These are phyloP conservation scores for Ceratobasidium sp. DNA, from an alignment of 1,284 basidiomycete species.

Conservation along the genomic window DNA sequence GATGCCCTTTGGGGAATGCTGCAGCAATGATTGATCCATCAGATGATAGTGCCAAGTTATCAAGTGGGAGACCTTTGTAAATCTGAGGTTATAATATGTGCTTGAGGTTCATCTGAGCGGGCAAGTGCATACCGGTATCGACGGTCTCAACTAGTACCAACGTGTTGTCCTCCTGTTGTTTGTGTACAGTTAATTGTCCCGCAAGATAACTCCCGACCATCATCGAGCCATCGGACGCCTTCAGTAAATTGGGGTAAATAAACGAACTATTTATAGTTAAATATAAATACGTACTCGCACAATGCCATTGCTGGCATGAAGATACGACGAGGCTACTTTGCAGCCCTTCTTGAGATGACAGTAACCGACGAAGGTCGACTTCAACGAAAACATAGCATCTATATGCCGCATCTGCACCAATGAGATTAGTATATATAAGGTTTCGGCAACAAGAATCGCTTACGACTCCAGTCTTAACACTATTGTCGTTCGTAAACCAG, in stretches of 20 bases:
- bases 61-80: constrained; percentile 24
- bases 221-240: constrained; percentile 64
- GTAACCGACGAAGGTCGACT: constrained; percentile 66
- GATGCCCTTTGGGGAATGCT: constrained; percentile 23
- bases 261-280: neutral
- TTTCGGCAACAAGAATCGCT: constrained; percentile 51
- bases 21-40: constrained; percentile 34
- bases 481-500: constrained; percentile 76
- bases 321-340: constrained; percentile 64
- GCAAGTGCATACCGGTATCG: constrained; percentile 57
- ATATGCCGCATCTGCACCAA: constrained; percentile 53
- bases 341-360: constrained; percentile 71
- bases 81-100: neutral
- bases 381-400: constrained; percentile 48
- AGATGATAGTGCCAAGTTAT: constrained; percentile 38
- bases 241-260: constrained; percentile 47
- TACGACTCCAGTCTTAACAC: constrained; percentile 68
- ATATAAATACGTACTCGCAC: constrained; percentile 54
- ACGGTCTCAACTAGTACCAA: constrained; percentile 67
- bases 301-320: constrained; percentile 71
- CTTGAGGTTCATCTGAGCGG: neutral
- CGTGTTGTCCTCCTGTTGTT: constrained; percentile 68
- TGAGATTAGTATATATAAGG: constrained; percentile 48
- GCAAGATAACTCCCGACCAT: constrained; percentile 64
- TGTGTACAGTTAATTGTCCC: constrained; percentile 67